phyloP scores from a whole-genome alignment of 192 early-diverging fungal species.

The Powellomyces hirtus region DNA sequence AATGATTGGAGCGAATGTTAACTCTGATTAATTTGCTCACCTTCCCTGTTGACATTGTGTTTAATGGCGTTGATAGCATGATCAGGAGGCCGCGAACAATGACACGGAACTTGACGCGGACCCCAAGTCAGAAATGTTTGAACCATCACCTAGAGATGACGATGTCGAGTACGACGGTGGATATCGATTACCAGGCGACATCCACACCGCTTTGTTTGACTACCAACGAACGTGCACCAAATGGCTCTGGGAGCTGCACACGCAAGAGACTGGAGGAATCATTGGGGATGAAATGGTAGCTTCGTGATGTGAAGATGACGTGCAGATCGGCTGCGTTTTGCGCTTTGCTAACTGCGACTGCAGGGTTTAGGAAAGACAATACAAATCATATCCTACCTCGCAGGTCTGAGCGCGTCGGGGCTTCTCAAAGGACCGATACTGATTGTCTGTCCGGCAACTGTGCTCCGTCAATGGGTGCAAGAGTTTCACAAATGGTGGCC shows the following conservation, averaged over 20 bases:
- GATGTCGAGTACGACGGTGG: conserved; percentile 54
- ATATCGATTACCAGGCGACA: conserved; percentile 73
- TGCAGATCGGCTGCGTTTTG: too few species aligned
- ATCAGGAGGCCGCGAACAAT: too few species aligned
- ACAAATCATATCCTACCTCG: conserved; percentile 82
- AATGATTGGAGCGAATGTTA: too few species aligned
- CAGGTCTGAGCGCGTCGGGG: conserved; percentile 71
- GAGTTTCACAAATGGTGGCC: conserved; percentile 73
- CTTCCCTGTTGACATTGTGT: too few species aligned
- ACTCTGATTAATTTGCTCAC: too few species aligned
- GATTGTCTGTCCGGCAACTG: conserved; percentile 59
- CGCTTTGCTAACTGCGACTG: too few species aligned
- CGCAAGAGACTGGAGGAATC: conserved; percentile 85
- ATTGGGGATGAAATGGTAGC: conserved; percentile 95
- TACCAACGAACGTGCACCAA: conserved; percentile 83
- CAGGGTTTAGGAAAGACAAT: conserved; percentile 92
- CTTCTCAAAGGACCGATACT: conserved; percentile 66
- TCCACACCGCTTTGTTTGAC: conserved; percentile 77
- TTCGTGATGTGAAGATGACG: too few species aligned
- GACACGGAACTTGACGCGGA: conserved; percentile 20
- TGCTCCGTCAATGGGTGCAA: conserved; percentile 57
- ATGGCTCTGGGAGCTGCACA: conserved; percentile 89
- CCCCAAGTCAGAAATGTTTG: conserved; percentile 48
- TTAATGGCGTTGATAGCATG: too few species aligned
- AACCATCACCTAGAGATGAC: conserved; percentile 46